phyloP scores from a whole-genome alignment of 2,329 filamentous ascomycete species.

The Epichloe gansuensis region DNA sequence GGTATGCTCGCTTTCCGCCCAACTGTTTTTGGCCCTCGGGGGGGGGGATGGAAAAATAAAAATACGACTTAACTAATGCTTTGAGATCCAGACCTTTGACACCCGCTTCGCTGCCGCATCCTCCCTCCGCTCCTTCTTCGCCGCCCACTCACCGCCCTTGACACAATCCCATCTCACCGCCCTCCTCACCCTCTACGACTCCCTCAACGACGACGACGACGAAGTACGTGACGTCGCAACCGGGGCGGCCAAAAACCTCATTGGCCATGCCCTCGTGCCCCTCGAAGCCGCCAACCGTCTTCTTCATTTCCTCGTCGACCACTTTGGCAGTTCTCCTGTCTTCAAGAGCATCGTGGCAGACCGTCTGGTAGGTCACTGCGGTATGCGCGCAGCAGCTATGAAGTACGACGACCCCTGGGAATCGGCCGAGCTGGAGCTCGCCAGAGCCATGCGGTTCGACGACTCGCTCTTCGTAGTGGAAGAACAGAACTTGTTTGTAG shows the following conservation, averaged over 20 bases:
- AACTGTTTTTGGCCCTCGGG: too few relatives aligned
- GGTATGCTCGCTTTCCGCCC: constrained; percentile 17
- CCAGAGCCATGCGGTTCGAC: constrained; percentile 38
- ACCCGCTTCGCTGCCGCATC: constrained; percentile 46
- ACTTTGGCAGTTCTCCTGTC: constrained; percentile 20
- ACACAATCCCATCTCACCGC: constrained; percentile 34
- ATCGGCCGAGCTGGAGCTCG: constrained; percentile 27
- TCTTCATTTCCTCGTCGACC: constrained; percentile 26
- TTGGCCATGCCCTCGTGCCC: constrained; percentile 32
- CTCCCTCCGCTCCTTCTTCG: constrained; percentile 41
- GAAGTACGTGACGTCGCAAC: constrained; percentile 62
- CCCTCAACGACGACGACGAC: constrained; percentile 82
- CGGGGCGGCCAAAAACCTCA: constrained; percentile 30
- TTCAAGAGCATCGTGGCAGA: constrained; percentile 29
- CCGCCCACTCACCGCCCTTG: constrained; percentile 9
- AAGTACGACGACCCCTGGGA: constrained; percentile 6
- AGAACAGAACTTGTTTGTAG: constrained; percentile 88
- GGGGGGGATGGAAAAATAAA: background rate
- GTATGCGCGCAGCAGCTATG: constrained; percentile 5
- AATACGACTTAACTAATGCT: background rate
- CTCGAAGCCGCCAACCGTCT: constrained; percentile 34
- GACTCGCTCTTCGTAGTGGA: constrained; percentile 72
- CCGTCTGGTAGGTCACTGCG: constrained; percentile 25
- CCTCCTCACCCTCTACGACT: constrained; percentile 58
- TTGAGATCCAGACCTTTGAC: constrained; percentile 43